Evolutionary conservation across 176 grass and related monocot species (phyloP), one percentile per base, ranked within the genome.

Genomic region (Aegilops umbellulata): DNA sequence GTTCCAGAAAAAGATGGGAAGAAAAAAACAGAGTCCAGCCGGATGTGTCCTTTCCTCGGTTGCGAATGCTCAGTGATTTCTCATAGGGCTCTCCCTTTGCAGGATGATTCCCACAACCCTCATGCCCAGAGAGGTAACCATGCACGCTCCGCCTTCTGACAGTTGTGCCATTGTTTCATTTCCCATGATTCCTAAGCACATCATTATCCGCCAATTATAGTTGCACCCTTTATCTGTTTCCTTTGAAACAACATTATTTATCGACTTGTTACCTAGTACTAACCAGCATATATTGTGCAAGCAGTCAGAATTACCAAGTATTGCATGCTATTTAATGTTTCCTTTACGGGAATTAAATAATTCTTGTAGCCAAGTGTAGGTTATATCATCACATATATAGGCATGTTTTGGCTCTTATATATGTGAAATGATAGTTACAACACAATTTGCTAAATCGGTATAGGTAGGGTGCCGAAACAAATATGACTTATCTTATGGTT

Each of bases 31-130:
- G 79, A 70, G 32, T 36, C 7, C 35, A 1, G 79, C 61, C 49
- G 72, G 63, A 72, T 86, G 84, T 32, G 88, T 85, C 34, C 46
- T 81, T 65, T 89, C 66, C 74, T 83, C 69, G 85, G 82, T 69
- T 89, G 46, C 69, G 60, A 75, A 60, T 39, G 60, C n/a, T 66
- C 78, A 58, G 76, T 71, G 77, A 77, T 78, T 82, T 82, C 24
- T 65, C 71, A 82, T 82, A 63, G 85, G 80, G 34, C 62, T 91
- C 85, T 80, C 75, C 69, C 81, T 84, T 35, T 78, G 90, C 82
- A 91, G 90, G 86, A 86, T 88, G 77, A 91, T 91, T 91, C 90
- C 90, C 86, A 91, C 85, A 86, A 88, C 90, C 32, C 86, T 91
- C 42, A 91, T 91, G 90, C 86, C 90, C 32, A 85, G 82, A 91